These are phyloP conservation scores for Xylaria sp. DNA, from an alignment of 495 filamentous ascomycete genomes.

Conservation along the genomic window DNA sequence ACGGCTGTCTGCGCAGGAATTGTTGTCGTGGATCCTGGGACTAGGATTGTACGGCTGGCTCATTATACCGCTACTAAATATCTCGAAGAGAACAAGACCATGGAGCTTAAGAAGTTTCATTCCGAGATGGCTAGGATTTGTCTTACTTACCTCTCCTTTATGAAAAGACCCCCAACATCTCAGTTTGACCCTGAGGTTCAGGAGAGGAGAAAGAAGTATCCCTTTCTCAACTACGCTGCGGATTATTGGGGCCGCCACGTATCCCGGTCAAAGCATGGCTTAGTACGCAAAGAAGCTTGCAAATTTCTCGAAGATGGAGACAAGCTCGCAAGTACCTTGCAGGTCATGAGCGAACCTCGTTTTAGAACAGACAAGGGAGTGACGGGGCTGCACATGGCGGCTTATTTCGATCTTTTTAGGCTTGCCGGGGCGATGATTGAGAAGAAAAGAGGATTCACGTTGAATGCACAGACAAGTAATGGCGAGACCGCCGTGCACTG, in stretches of 20 bases:
- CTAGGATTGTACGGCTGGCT: constrained; percentile 7
- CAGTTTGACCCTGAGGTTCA: not conserved
- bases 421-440: not conserved
- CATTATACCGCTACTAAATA: not conserved
- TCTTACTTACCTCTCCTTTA: not conserved
- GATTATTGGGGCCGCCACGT: not conserved
- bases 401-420: not conserved
- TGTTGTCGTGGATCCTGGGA: not conserved
- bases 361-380: not conserved
- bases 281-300: not conserved
- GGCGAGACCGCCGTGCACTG: not conserved
- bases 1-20: constrained; percentile 1
- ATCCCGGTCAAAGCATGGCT: not conserved
- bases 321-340: not conserved
- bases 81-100: not conserved
- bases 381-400: not conserved
- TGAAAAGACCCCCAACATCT: not conserved
- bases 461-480: not conserved
- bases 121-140: not conserved
- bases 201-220: not conserved
- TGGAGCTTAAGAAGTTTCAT: not conserved
- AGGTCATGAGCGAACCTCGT: not conserved
- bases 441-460: constrained; percentile 1
- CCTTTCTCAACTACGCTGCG: constrained; percentile 2
- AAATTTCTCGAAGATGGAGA: not conserved